phyloP scores from a whole-genome alignment of 768 basidiomycete genomes.

The Boletus pseudopeckii region DNA sequence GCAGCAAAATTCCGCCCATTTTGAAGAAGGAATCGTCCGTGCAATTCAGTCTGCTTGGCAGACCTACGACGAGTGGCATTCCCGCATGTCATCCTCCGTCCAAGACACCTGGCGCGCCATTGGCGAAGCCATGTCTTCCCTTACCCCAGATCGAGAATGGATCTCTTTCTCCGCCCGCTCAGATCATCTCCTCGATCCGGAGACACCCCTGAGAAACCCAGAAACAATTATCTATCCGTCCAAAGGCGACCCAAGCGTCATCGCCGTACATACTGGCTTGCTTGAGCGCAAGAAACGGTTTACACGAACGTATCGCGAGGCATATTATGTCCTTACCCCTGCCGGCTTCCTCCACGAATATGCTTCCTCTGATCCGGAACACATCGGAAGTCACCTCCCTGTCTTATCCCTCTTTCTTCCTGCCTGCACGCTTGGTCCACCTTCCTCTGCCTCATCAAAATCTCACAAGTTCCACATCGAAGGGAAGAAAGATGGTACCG shows the following conservation, averaged over 20 bases:
- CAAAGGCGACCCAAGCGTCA: constrained; percentile 84
- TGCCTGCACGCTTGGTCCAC: constrained; percentile 92
- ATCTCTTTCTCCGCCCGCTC: constrained; percentile 89
- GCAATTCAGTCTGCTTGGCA: constrained; percentile 96
- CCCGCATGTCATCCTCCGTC: constrained; percentile 69
- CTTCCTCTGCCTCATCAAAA: constrained; percentile 60
- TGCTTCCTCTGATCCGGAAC: constrained; percentile 66
- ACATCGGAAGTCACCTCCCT: constrained; percentile 51
- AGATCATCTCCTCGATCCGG: constrained; percentile 94
- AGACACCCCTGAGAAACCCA: constrained; percentile 87
- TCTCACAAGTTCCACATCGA: constrained; percentile 98
- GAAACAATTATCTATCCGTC: constrained; percentile 78
- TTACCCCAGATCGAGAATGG: constrained; percentile 92
- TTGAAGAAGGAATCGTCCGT: constrained; percentile 94
- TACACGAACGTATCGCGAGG: constrained; percentile 80
- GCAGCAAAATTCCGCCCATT: constrained; percentile 95
- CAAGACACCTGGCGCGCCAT: constrained; percentile 75
- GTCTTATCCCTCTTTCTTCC: constrained; percentile 89
- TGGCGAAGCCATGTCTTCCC: constrained; percentile 67
- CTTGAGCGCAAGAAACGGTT: constrained; percentile 96
- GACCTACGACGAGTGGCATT: constrained; percentile 92
- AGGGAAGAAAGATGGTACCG: constrained; percentile 78
- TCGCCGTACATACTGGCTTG: constrained; percentile 83
- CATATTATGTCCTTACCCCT: constrained; percentile 89
- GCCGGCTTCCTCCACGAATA: constrained; percentile 97